Evolutionary conservation across 176 grass and related monocot species (phyloP).

Genomic region (Zizania latifolia): DNA sequence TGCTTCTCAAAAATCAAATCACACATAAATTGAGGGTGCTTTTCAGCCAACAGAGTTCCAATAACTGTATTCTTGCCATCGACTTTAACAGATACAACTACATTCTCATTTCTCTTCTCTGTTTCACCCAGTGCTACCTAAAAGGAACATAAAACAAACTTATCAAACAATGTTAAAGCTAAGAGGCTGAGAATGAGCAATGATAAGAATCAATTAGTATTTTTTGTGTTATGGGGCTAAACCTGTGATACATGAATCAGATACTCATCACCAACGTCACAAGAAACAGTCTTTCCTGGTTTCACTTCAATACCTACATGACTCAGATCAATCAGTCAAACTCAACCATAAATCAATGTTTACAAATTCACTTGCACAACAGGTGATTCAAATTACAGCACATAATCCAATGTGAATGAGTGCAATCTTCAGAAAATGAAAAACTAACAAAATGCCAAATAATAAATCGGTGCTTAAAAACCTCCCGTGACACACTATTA

Average conservation of each 20-base stretch:
- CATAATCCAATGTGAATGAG: background rate
- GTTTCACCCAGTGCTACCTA: constrained; percentile 54
- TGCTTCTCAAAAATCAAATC: constrained; percentile 65
- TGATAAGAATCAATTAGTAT: too few relatives aligned
- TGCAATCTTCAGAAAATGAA: background rate
- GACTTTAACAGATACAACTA: constrained; percentile 48
- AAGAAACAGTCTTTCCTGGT: constrained; percentile 54
- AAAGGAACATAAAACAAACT: too few relatives aligned
- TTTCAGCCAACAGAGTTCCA: constrained; percentile 59
- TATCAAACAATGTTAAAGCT: too few relatives aligned
- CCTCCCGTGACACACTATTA: too few relatives aligned
- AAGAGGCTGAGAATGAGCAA: too few relatives aligned
- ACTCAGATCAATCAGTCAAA: background rate
- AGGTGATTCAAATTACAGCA: background rate
- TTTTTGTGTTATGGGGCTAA: too few relatives aligned
- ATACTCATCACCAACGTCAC: constrained; percentile 31
- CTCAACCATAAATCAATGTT: background rate
- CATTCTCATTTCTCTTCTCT: constrained; percentile 45
- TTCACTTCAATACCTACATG: constrained; percentile 75
- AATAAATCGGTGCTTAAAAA: background rate
- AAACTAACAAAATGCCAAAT: too few relatives aligned
- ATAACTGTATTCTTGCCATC: constrained; percentile 52
- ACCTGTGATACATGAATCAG: constrained; percentile 79
- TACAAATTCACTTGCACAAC: background rate
- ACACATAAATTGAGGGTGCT: constrained; percentile 50